phyloP scores from a whole-genome alignment of 1,284 basidiomycete genomes.

The Trichosporon sp. region DNA sequence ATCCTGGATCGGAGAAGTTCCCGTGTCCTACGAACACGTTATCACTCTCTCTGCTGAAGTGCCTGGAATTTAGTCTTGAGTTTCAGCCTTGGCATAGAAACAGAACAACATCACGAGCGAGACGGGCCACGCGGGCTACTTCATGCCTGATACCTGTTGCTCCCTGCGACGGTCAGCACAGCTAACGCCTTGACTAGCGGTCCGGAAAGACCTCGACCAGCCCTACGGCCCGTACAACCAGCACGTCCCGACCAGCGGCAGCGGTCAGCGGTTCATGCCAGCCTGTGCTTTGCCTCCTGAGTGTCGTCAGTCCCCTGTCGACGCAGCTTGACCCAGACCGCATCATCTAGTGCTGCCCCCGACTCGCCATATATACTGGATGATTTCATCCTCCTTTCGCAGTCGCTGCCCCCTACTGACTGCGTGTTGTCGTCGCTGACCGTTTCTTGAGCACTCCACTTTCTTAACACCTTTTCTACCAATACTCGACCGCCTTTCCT shows the following conservation, averaged over 20 bases:
- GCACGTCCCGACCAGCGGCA: neutral
- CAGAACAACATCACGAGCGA: neutral
- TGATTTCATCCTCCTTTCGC: neutral
- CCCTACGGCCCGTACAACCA: neutral
- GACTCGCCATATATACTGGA: neutral
- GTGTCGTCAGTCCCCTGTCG: neutral
- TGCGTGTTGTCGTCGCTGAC: neutral
- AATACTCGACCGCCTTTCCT: neutral
- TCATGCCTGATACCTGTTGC: neutral
- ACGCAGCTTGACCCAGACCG: neutral
- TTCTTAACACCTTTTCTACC: neutral
- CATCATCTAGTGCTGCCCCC: neutral
- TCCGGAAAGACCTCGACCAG: neutral
- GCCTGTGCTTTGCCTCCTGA: neutral
- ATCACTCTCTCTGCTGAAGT: neutral
- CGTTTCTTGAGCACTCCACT: neutral
- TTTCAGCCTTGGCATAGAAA: neutral
- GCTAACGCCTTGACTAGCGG: neutral
- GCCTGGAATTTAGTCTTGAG: neutral
- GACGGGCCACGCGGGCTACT: neutral
- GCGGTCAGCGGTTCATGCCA: neutral
- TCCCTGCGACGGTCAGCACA: neutral
- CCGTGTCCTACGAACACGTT: conserved; percentile 2
- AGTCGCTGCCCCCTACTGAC: neutral
- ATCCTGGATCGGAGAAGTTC: conserved; percentile 1